These are phyloP conservation scores for Scedosporium dehoogii DNA, from an alignment of 2,329 filamentous ascomycete species.

Conservation along the genomic window DNA sequence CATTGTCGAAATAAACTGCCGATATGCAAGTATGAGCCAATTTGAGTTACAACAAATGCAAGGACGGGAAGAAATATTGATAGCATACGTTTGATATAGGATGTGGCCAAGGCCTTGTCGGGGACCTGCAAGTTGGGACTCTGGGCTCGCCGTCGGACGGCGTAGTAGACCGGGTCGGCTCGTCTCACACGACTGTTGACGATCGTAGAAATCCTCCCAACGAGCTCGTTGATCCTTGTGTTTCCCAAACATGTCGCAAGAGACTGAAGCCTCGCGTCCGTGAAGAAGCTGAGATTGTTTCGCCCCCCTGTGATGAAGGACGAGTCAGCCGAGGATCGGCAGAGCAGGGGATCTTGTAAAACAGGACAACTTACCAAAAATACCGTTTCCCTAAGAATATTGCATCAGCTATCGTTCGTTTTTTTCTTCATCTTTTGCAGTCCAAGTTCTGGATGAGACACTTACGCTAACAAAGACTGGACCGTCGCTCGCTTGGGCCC, in stretches of 20 bases:
- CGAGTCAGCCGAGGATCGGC: background rate
- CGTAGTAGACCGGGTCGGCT: background rate
- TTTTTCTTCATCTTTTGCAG: background rate
- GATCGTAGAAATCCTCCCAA: conserved; percentile 16
- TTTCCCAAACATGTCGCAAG: conserved; percentile 18
- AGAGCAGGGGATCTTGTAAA: background rate
- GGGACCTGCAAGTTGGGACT: conserved; percentile 1
- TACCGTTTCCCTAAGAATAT: conserved; percentile 16
- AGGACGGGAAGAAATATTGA: background rate
- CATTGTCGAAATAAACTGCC: conserved; percentile 26
- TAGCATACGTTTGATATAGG: conserved; percentile 9
- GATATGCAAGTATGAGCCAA: background rate
- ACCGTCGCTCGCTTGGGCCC: conserved; percentile 9
- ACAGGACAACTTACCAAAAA: conserved; percentile 14
- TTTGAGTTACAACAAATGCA: background rate
- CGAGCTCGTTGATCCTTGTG: conserved; percentile 19
- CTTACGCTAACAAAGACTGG: conserved; percentile 16
- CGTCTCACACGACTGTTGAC: conserved; percentile 12
- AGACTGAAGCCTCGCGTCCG: conserved; percentile 19
- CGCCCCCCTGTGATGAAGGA: conserved; percentile 14
- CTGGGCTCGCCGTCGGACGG: background rate
- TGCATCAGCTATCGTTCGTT: conserved; percentile 3
- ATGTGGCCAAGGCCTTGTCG: conserved; percentile 3
- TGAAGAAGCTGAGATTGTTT: conserved; percentile 19
- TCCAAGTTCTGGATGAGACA: background rate